Evolutionary conservation across 1,284 basidiomycete species (phyloP), one percentile per base, ranked within the genome.

Genomic region (Cryptococcus sp.): DNA sequence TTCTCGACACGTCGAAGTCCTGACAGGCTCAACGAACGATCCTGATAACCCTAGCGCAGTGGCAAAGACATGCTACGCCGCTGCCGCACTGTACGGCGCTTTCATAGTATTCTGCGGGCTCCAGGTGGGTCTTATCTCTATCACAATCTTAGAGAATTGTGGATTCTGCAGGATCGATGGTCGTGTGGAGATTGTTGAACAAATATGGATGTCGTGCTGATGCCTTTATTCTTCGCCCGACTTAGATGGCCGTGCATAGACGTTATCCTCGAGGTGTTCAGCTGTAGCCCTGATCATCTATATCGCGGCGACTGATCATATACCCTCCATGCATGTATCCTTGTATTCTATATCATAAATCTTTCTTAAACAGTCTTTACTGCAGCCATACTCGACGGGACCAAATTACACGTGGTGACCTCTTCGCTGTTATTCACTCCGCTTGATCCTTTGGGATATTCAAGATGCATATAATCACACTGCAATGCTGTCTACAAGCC

Each of bases 71-170:
- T 82, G 81, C 67, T 84, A 83, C 64, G 67, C 75, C 26, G 80
- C 81, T 5, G 81, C 81, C 0, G 61, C 81, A 19, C 73, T 83
- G 46, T 84, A 83, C 57, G 77, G 77, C 17, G 77, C 62, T 2
- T 81, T 83, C 63, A 69, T 82, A 22, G 77, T 70, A 5, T 83
- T 83, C 67, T 84, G 82, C 62, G 78, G 79, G 19, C 76, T 81
- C 54, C 83, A 84, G 70, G 80, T 80, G 61, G 59, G 72, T 72
- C 3, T 13, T 5, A 34, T 10, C 8, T 41, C 40, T 46, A 16
- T 5, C 16, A 10, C 22, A 16, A 5, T 8, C 10, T 3, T 3
- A 26, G 20, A n/a, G 34, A 4, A 4, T 13, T 16, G 3, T 25
- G 5, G 34, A 45, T 25, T 11, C 10, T 2, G 7, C 41, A 44